phyloP scores from a whole-genome alignment of 768 basidiomycete species.

The Gautieria morchelliformis region DNA sequence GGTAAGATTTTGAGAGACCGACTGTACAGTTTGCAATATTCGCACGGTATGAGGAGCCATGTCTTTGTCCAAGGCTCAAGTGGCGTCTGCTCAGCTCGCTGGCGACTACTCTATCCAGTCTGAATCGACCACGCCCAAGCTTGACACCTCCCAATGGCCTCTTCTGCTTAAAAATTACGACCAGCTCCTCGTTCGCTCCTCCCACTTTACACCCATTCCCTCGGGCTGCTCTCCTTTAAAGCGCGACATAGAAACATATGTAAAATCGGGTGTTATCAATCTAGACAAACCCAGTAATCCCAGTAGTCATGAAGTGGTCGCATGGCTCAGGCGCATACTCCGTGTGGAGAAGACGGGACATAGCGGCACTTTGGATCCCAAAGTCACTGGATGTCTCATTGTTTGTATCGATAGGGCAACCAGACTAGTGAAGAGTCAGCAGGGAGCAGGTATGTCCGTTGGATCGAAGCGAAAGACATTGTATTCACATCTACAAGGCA shows the following conservation, averaged over 20 bases:
- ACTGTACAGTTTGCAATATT: constrained; percentile 7
- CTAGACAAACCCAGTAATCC: constrained; percentile 99
- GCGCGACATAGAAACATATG: constrained; percentile 83
- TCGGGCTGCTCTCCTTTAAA: constrained; percentile 90
- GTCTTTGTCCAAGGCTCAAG: constrained; percentile 43
- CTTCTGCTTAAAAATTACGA: constrained; percentile 98
- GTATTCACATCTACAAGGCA: constrained; percentile 40
- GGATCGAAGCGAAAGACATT: not conserved
- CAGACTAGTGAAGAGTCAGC: constrained; percentile 94
- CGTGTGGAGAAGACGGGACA: constrained; percentile 98
- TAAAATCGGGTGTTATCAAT: constrained; percentile 99
- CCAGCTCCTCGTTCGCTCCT: constrained; percentile 87
- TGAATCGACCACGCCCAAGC: constrained; percentile 57
- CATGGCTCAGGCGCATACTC: constrained; percentile 95
- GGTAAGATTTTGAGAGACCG: not conserved
- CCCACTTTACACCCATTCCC: constrained; percentile 97
- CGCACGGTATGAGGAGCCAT: constrained; percentile 22
- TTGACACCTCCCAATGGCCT: constrained; percentile 97
- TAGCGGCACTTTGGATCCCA: constrained; percentile 96
- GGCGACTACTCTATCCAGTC: constrained; percentile 80
- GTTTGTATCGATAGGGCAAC: constrained; percentile 99
- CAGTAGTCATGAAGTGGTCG: constrained; percentile 98
- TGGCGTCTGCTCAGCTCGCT: constrained; percentile 62
- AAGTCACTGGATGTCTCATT: constrained; percentile 97
- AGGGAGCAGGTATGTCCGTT: constrained; percentile 72